Percentiles rank a stretch among this genome's conserved stretches.
Conservation (phyloP, 345 rosid genomes). For the Sisymbrium altissimum region DNA sequence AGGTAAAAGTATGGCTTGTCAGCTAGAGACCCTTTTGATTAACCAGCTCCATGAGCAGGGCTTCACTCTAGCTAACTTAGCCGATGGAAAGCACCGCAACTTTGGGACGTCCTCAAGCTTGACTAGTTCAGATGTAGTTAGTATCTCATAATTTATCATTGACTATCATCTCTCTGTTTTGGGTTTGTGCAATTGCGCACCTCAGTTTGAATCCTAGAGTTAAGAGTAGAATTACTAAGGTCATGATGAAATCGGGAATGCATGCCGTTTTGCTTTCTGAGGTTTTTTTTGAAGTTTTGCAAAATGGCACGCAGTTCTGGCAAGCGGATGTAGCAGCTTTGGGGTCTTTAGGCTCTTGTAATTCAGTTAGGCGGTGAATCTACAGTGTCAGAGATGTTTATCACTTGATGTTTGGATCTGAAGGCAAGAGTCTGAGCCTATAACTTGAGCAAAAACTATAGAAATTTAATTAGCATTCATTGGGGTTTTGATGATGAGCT, state of each 20-base stretch:
- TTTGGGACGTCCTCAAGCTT: conserved; percentile 55
- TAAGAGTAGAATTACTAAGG: background rate
- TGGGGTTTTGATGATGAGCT: too few relatives aligned
- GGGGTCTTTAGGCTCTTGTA: too few relatives aligned
- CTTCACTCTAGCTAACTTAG: conserved; percentile 57
- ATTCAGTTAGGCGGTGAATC: too few relatives aligned
- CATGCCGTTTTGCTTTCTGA: conserved; percentile 11
- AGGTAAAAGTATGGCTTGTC: conserved; percentile 94
- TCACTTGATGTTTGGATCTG: too few relatives aligned
- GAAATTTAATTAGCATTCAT: too few relatives aligned
- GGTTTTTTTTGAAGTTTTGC: background rate
- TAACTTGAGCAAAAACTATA: too few relatives aligned
- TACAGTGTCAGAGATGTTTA: too few relatives aligned
- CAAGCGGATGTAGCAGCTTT: conserved; percentile 38
- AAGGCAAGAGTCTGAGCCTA: too few relatives aligned
- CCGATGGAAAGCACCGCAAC: conserved; percentile 93
- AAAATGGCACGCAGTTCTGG: conserved; percentile 10
- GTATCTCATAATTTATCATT: conserved; percentile 25
- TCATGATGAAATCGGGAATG: background rate
- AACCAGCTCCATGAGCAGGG: conserved; percentile 73
- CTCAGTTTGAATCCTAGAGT: background rate
- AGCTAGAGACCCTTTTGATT: conserved; percentile 87
- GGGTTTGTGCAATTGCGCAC: conserved; percentile 2
- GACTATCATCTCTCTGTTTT: background rate
- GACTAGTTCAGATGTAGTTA: conserved; percentile 33